Evolutionary conservation across 352 stramenopile species (phyloP), one percentile per base, ranked within the genome.

Genomic region (Phytophthora hybrid): DNA sequence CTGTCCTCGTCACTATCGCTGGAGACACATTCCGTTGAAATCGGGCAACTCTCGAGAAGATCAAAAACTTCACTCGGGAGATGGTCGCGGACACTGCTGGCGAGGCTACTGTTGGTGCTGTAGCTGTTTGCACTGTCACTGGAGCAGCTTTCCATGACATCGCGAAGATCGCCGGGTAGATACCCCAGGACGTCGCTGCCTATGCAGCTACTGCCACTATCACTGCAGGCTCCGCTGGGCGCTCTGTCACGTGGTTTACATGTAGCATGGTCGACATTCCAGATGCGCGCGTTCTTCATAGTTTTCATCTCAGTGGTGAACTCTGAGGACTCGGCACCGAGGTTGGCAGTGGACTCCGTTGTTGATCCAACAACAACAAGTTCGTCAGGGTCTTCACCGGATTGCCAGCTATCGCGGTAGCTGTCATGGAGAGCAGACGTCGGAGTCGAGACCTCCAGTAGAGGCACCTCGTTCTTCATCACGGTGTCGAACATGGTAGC

Each of bases 101-200:
- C 44, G 41, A 41, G 29, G 19, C 31, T 67, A n/a, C n/a, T 67
- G 21, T 2, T 31, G 34, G 60, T 39, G n/a, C 32, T 67, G 31
- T 39, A 53, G 19, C 60, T 52, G 31, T 11, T 13, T 21, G 18
- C 16, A 5, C 44, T 51, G 2, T 8, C 21, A 21, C 49, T 51
- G 29, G 60, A 59, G 21, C 10, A 60, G 21, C 21, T 60, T 4
- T 67, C 60, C 47, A 67, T 67, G 31, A 67, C n/a, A 10, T 60
- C 60, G 11, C 47, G 32, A 1, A 59, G n/a, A 34, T 59, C 47
- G 6, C 13, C 26, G n/a, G 31, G 49, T 13, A 67, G 19, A 39
- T 18, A 51, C 1, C 52, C 47, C 8, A 67, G 54, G 8, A 68
- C 34, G 21, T 61, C 51, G 37, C 51, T 68, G 16, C 18, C 32